Conservation (phyloP, 805 yeast species). For the Priceomyces fermenticarens region DNA sequence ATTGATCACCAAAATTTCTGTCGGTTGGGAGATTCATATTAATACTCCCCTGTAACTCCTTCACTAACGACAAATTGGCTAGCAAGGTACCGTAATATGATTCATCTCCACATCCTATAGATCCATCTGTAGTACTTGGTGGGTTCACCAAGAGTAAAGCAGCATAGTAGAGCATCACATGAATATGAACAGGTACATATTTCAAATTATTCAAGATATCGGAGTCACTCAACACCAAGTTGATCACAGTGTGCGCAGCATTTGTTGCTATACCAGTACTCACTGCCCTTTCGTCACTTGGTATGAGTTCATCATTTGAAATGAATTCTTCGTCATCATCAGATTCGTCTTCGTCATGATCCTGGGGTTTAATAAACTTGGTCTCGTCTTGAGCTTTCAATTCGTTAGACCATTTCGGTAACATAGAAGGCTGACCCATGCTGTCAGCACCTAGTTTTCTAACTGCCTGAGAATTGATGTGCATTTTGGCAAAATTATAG, state of each 20-base stretch:
- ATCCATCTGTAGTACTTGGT: conserved; percentile 26
- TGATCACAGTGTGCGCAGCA: conserved; percentile 63
- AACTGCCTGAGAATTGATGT: conserved; percentile 55
- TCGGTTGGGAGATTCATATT: conserved; percentile 51
- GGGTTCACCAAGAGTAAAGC: conserved; percentile 54
- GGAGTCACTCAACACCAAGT: conserved; percentile 54
- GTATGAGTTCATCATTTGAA: conserved; percentile 27
- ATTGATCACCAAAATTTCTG: conserved; percentile 44
- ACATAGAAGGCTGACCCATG: conserved; percentile 18
- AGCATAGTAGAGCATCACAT: conserved; percentile 68
- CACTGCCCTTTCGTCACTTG: conserved; percentile 32
- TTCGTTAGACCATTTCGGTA: conserved; percentile 32
- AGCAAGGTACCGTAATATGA: conserved; percentile 26
- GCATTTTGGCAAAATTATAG: conserved; percentile 74
- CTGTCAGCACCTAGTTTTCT: conserved; percentile 35
- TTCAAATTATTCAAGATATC: conserved; percentile 55
- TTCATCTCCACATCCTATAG: conserved; percentile 20
- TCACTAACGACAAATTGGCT: conserved; percentile 40
- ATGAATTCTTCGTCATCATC: conserved; percentile 30
- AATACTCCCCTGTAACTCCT: conserved; percentile 41
- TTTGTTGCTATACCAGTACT: conserved; percentile 51
- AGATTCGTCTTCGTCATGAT: conserved; percentile 6
- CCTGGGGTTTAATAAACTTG: background rate
- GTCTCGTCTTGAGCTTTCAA: conserved; percentile 10
- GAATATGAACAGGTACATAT: conserved; percentile 71